Percentiles rank a stretch among this genome's conserved stretches.
Evolutionary conservation across 495 filamentous ascomycete genomes (phyloP).

Genomic region (Rusavskia elegans): DNA sequence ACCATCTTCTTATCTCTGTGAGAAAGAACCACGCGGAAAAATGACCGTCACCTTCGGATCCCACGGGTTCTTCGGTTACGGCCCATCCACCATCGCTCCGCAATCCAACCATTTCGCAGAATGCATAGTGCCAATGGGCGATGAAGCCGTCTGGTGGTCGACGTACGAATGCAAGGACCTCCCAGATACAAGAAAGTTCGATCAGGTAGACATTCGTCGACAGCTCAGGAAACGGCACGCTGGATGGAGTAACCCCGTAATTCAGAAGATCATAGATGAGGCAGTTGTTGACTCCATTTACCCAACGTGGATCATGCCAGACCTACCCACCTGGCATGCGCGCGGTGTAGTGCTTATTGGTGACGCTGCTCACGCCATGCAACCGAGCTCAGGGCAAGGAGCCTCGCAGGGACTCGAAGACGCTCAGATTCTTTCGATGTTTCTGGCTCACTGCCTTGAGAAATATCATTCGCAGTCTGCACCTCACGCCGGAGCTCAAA

Average conservation of each 20-base stretch:
- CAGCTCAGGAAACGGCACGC: conserved; percentile 29
- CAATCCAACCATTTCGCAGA: conserved; percentile 16
- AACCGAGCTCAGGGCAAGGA: conserved; percentile 29
- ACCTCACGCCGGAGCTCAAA: not conserved
- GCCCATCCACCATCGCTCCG: conserved; percentile 13
- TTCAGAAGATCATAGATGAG: conserved; percentile 26
- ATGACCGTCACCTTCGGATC: conserved; percentile 37
- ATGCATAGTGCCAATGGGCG: conserved; percentile 15
- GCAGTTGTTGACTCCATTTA: conserved; percentile 32
- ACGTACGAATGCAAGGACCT: conserved; percentile 26
- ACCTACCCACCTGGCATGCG: conserved; percentile 31
- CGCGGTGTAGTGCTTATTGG: conserved; percentile 25
- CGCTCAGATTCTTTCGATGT: conserved; percentile 20
- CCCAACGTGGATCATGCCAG: conserved; percentile 34
- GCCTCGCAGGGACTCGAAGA: conserved; percentile 34
- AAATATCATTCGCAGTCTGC: not conserved
- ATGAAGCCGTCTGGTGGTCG: conserved; percentile 29
- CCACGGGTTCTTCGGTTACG: conserved; percentile 45
- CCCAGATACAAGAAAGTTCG: conserved; percentile 22
- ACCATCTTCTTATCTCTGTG: conserved; percentile 14
- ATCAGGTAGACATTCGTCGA: conserved; percentile 21
- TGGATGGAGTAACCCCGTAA: conserved; percentile 33
- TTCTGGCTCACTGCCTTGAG: conserved; percentile 19
- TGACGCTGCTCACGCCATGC: conserved; percentile 34
- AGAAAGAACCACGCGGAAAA: conserved; percentile 18